Base-by-base conservation (phyloP, 2,329 filamentous ascomycete species). In the Dothiorella sarmentorum region DNA sequence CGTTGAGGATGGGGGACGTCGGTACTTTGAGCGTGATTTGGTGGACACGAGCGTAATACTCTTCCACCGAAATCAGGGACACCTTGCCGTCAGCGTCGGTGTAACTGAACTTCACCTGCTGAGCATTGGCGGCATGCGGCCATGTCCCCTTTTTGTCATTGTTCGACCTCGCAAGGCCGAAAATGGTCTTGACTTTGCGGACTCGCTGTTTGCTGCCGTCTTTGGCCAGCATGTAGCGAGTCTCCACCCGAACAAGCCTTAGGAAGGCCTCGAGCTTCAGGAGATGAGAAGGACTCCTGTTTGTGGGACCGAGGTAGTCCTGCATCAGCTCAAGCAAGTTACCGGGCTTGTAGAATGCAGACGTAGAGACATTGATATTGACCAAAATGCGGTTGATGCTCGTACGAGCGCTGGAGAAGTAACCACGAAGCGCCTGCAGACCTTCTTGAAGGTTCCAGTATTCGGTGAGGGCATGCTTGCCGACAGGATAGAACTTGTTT, bases 331-430 rank as follows among this genome's bases (percentile, higher is more conserved):
- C 60, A 1, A 70, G 31, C 1, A 85, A 68, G 2, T 71, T 68
- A 0, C 75, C 75, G 2, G 75, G 64, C 62, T 81, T 75, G 68
- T 84, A 85, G 65, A 84, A 86, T 0, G 83, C 82, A 2, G 78
- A 76, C 43, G 81, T 80, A 7, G 82, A 82, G 24, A 87, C 83
- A 60, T 88, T 85, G 3, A 87, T 73, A 59, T 88, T 88, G 11
- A 87, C 68, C 0, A 88, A 66, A 4, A 87, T 72, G 3, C 84
- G 77, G 37, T 77, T 78, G 13, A 82, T 81, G 2, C 82, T 80
- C 2, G 82, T 78, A 4, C 85, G 81, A 27, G 85, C 80, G 64
- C 83, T 86, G 10, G 83, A 75, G 65, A 82, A 87, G 69, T 82
- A 88, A 0, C 85, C 85, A 40, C 84, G 77, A 3, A 85, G 68